Evolutionary conservation across 305 asterid species (phyloP), one percentile per base, ranked within the genome.

Genomic region (Fraxinus latifolia): DNA sequence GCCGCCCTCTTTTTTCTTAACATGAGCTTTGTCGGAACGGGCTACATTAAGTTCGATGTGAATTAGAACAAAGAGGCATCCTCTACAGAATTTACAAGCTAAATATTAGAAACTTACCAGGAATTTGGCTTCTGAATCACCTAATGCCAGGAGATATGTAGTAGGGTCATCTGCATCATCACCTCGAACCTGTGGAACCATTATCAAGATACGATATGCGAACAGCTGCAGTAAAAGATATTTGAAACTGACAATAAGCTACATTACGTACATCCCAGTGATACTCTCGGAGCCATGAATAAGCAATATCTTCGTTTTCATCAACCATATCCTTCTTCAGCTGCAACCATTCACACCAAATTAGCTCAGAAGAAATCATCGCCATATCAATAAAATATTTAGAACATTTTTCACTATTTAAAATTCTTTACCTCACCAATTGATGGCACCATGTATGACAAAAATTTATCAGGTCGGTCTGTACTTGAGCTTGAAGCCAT

Each of bases 401-500:
- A 8, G 74, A 19, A 44, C 31, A 55, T 32, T 79, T 53, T 39
- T 50, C 60, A 75, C 1, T 47, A 5, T 75, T 68, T 70, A 78
- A 77, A 84, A n/a, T 47, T 70, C 42, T 71, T 79, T 82, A 94
- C 98, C 98, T 96, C 99, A 34, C 90, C 87, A 58, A 89, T 84
- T 44, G 96, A 85, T 74, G 99, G 99, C 79, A 91, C 97, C 97
- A 96, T 96, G 84, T 96, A 94, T 15, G 97, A 96, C 90, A 96
- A 89, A 89, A 93, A 96, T 80, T 91, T 93, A 82, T 92, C 94
- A 76, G 95, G 85, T 58, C 88, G 90, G 80, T 89, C 92, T 31
- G 89, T 67, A 82, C 90, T 95, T 5, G 95, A 82, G 85, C 89
- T 83, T 36, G 94, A 85, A 78, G 95, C 93, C 67, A 72, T 83